Evolutionary conservation across 371 early-diverging fungal genomes (phyloP), one percentile per base, ranked within the genome.

Genomic region (Apophysomyces ossiformis): DNA sequence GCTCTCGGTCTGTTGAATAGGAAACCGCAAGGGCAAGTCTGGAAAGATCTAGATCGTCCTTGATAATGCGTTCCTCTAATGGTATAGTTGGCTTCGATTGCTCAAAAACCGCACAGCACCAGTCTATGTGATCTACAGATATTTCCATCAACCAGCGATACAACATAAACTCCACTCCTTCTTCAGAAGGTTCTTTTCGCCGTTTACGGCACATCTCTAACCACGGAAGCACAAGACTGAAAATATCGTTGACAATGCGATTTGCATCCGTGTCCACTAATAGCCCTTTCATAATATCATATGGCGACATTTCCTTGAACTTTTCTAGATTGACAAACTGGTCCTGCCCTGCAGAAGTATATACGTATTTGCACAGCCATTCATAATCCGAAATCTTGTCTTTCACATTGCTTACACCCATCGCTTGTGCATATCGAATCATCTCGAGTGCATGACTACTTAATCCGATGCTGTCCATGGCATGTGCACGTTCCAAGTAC

Each of bases 301-400:
- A 78, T 1, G 79, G 77, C 9, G 83, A 67, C 74, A 88, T 72
- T 0, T 63, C 9, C 9, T 70, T 68, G 45, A 90, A 77, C 36
- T 67, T 68, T 35, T 74, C 72, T 6, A 85, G 57, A 37, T 76
- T 71, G 0, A 85, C 65, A 35, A 78, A 74, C 15, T 63, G 8
- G 5, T 75, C 67, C 5, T 72, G 70, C 9, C 59, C 63, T 13
- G 70, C 68, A 32, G 82, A 70, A 4, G 76, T 82, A 65, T 91
- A 89, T 0, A 89, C 69, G 8, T 90, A 76, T 64, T 85, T 85
- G 63, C 81, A 85, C 21, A 92, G 69, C 66, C 88, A 89, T 43
- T 79, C 85, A 18, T 89, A 76, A 37, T 88, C 83, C 39, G 77
- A 74, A 36, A 74, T 75, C 16, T 85, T 58, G 0, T 65, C 63